Conservation (phyloP, 257 asterid genomes). For the Gentiana straminea region DNA sequence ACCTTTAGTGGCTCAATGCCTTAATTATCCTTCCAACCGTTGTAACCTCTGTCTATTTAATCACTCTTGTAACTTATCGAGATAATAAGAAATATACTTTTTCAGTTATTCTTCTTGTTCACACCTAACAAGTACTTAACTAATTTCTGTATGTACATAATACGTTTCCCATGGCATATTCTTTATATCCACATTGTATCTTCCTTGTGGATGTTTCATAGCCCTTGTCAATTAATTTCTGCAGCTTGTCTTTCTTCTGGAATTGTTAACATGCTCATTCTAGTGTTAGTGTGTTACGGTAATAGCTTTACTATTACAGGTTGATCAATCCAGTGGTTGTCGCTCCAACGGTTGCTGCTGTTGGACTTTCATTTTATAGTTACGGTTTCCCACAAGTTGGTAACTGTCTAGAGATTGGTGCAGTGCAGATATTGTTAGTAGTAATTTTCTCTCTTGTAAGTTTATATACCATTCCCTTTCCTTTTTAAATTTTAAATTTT, state of each 20-base stretch:
- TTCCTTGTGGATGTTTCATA: background rate
- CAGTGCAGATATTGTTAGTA: constrained; percentile 69
- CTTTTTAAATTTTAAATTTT: background rate
- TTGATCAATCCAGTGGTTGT: constrained; percentile 95
- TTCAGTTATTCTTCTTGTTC: too few relatives aligned
- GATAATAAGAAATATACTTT: too few relatives aligned
- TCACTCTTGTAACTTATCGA: too few relatives aligned
- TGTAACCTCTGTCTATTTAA: too few relatives aligned
- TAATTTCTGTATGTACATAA: too few relatives aligned
- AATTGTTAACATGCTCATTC: background rate
- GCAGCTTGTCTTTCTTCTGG: background rate
- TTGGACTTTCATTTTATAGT: constrained; percentile 95
- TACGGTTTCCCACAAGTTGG: constrained; percentile 93
- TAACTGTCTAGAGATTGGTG: constrained; percentile 89
- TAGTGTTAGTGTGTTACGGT: background rate
- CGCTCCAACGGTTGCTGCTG: constrained; percentile 91
- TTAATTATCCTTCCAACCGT: too few relatives aligned
- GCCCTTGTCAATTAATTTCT: background rate
- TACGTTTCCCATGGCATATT: too few relatives aligned
- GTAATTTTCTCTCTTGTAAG: constrained; percentile 86
- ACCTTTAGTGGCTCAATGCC: too few relatives aligned
- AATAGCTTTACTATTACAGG: constrained; percentile 30
- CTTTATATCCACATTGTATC: too few relatives aligned
- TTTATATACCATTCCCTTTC: constrained; percentile 6
- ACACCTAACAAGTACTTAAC: too few relatives aligned